Evolutionary conservation across 805 yeast species (phyloP).

Genomic region (Wickerhamiella sergipiensis): DNA sequence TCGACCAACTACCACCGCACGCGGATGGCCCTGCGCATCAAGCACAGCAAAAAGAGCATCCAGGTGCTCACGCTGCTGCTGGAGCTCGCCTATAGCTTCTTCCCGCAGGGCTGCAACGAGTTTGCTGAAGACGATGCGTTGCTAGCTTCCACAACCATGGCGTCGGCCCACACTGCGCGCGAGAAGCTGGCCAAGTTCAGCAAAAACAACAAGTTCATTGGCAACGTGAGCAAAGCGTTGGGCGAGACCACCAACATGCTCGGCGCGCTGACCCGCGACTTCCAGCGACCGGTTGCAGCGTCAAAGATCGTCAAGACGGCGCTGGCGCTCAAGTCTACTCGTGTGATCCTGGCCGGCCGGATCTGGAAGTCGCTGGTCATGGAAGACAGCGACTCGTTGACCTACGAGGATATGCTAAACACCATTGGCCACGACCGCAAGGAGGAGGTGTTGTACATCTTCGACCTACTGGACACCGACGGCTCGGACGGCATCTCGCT

Average conservation of each 20-base stretch:
- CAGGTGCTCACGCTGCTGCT: conserved; percentile 21
- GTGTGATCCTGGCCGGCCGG: conserved; percentile 25
- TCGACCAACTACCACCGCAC: conserved; percentile 29
- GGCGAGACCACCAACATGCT: conserved; percentile 20
- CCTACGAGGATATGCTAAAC: conserved; percentile 23
- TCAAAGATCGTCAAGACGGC: conserved; percentile 24
- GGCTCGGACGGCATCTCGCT: conserved; percentile 25
- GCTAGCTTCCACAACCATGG: conserved; percentile 18
- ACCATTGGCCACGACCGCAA: conserved; percentile 21
- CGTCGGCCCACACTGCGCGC: conserved; percentile 9
- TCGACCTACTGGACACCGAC: conserved; percentile 25
- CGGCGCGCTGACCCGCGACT: conserved; percentile 15
- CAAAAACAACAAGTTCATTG: conserved; percentile 9
- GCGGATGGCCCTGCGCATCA: conserved; percentile 27
- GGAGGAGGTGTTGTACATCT: conserved; percentile 22
- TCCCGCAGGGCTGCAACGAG: conserved; percentile 24
- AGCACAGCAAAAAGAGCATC: conserved; percentile 24
- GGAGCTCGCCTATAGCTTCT: conserved; percentile 22
- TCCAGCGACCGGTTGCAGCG: conserved; percentile 7
- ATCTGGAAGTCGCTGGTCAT: conserved; percentile 30
- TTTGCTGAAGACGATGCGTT: conserved; percentile 25
- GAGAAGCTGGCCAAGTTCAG: not conserved
- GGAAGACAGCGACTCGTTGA: conserved; percentile 25
- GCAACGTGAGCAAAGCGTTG: conserved; percentile 18
- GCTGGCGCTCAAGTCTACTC: conserved; percentile 17